Base-by-base conservation (phyloP, 345 rosid species). In the Cardiospermum halicacabum region DNA sequence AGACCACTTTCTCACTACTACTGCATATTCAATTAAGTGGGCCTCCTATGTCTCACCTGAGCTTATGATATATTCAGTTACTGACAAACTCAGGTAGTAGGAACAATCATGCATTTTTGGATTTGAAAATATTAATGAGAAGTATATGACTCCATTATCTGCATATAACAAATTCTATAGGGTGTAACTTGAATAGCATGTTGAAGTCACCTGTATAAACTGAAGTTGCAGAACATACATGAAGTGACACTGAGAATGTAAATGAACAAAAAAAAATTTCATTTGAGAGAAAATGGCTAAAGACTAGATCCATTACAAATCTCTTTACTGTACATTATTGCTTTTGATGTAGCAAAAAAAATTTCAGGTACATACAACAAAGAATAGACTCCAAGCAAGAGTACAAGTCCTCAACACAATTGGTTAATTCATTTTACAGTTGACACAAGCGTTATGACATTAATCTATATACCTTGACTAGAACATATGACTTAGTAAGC, bases 381-480 rank as follows among this genome's bases (percentile, higher is more conserved):
- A 50, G 67, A 75, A 78, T 69, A 39, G 55, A 60, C 32, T 58
- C 24, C n/a, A n/a, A n/a, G n/a, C n/a, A n/a, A n/a, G 49, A 49
- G 65, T 55, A 49, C 26, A 26, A 45, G 25, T 64, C 30, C 67
- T 58, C 45, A 30, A 25, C 15, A n/a, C n/a, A n/a, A n/a, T 62
- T 57, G 58, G 68, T 69, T 55, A 67, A 64, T 56, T 68, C 66
- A 74, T 72, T 32, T 70, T 77, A 77, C 80, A 77, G 7, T 66
- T 51, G 67, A 69, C 72, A 37, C 53, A 34, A 62, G 64, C 57
- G 62, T 55, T 66, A 42, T 53, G 28, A 56, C 42, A 62, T 57
- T 69, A 61, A 53, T 72, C 72, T 68, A 53, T n/a, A n/a, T 56
- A 36, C 58, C 65, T 58, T 56, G 50, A 60, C 65, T 66, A 66